A percentile compares a stretch with the other conserved stretches of the same genome.
Evolutionary conservation across 306 rosid genomes (phyloP).

Genomic region (Carpinus viminea): DNA sequence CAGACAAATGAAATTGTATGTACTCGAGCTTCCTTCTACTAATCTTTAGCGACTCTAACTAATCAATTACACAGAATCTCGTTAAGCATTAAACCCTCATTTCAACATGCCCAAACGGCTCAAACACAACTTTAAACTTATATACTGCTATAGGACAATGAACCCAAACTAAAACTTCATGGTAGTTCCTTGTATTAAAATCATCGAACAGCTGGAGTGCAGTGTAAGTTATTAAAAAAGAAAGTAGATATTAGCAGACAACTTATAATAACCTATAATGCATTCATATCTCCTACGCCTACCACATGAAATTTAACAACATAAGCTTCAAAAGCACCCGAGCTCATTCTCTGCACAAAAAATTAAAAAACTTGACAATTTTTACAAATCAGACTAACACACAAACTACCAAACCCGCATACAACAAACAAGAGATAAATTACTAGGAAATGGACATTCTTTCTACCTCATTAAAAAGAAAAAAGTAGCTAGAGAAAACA

Average conservation of each 20-base stretch:
- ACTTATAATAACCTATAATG: neutral
- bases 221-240: neutral
- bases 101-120: neutral
- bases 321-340: slow-evolving; percentile 1
- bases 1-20: neutral
- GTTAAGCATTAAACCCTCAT: neutral
- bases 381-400: neutral
- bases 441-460: no score
- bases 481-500: neutral
- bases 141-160: neutral
- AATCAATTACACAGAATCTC: neutral
- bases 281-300: neutral
- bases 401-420: neutral
- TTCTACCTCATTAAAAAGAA: no score
- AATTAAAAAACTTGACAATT: neutral
- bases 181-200: neutral
- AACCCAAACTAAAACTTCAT: neutral
- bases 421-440: neutral
- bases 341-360: neutral
- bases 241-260: neutral
- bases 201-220: neutral
- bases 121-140: neutral
- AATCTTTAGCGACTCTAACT: neutral
- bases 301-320: neutral
- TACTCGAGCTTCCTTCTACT: neutral